Evolutionary conservation across 345 rosid species (phyloP), one percentile per base, ranked within the genome.

Genomic region (Hypericum perforatum): DNA sequence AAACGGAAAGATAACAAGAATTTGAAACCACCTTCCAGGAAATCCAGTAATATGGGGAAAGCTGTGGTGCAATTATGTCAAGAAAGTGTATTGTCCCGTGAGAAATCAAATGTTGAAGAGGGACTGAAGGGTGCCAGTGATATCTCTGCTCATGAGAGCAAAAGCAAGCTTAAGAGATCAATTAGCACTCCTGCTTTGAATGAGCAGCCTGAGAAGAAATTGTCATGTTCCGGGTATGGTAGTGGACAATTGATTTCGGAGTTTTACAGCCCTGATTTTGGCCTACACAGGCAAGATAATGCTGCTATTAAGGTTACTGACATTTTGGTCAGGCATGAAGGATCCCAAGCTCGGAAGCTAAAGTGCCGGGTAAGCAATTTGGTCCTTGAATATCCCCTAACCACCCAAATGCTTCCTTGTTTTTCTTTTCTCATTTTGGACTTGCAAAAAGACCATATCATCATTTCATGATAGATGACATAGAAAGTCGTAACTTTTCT

Each of bases 101-200:
- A 22, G 32, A 22, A 22, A 4, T 22, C 32, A 22, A 22, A 22
- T 22, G 63, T 39, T 42, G 65, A 45, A 15, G 63, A 53, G 59
- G 73, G 64, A 43, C 42, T 62, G 47, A 66, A 62, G 54, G 52
- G 40, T 57, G 37, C 56, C 29, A 56, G 49, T 57, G 62, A 65
- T 52, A 51, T 53, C 52, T 52, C 60, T 52, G 64, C 69, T 32
- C 70, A 70, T 72, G 89, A 76, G 71, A 86, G 58, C 54, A 84
- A 64, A 69, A 74, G 45, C 58, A 63, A 68, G 61, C 84, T 86
- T 59, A 86, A 84, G 80, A 86, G 95, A 70, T 89, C 94, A 63
- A 86, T 63, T 63, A 89, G 97, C 57, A 78, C 89, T 45, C 82
- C 97, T 56, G 89, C 76, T 67, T 73, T 92, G 69, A 71, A 61